Base-by-base conservation (phyloP, 768 basidiomycete species). In the Boletus vinaceobasis region DNA sequence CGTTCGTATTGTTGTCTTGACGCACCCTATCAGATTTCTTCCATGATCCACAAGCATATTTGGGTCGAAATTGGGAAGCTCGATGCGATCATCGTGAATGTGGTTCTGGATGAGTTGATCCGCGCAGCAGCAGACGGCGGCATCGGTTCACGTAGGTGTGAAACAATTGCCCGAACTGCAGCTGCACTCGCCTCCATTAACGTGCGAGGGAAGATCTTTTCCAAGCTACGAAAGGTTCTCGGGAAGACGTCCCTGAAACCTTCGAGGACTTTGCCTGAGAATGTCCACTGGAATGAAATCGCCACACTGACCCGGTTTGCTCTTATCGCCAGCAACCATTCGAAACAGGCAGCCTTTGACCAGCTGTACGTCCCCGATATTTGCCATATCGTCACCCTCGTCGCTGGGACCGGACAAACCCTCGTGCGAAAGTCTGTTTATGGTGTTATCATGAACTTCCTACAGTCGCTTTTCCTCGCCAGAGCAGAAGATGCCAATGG, bases 351-450 rank as follows among this genome's bases (percentile, higher is more conserved):
- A 3, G 77, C 79, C 13, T 84, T 86, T 57, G 83, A 81, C 48
- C 88, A 91, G 60, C 75, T 94, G 27, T 93, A 85, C 65, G 79
- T 93, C 5, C 88, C 94, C 0, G 94, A 97, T 67, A 76, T 90
- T 32, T 76, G 86, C 42, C 91, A 97, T 68, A 75, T 91, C 37
- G 82, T 91, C 57, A 85, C 87, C 6, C 75, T 95, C n/a, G 75
- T 88, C 1, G 83, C 88, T 7, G 88, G 83, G 10, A 83, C 84
- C 35, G 94, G 94, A 11, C 81, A 88, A 7, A 71, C 84, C 0
- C 71, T 85, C 13, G 83, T 93, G 46, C 84, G 93, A 23, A 87
- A 87, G 58, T 87, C 90, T 5, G 82, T 91, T 38, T 92, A 90
- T 65, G 93, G 89, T 9, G 79, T 90, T 36, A 72, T 91, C 57